These are phyloP conservation scores for Blyttiomyces sp. DNA, from an alignment of 371 early-diverging fungal species.

Conservation along the genomic window DNA sequence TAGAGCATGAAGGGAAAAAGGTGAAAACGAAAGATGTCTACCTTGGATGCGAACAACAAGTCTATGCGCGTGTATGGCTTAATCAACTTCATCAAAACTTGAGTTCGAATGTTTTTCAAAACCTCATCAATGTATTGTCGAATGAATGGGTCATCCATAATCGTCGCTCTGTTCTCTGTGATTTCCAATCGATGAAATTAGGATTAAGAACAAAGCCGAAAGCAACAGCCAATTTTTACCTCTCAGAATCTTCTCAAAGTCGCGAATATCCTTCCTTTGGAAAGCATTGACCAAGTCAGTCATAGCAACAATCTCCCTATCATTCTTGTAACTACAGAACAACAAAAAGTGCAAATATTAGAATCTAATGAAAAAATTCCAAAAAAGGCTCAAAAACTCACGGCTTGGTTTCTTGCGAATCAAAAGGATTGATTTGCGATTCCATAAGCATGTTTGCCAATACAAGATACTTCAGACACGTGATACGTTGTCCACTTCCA, in stretches of 20 bases:
- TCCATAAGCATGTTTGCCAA: conserved; percentile 93
- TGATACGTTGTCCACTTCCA: conserved; percentile 86
- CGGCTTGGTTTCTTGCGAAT: conserved; percentile 95
- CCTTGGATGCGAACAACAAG: conserved; percentile 72
- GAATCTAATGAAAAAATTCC: neutral
- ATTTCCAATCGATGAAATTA: neutral
- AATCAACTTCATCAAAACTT: conserved; percentile 78
- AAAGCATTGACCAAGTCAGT: conserved; percentile 87
- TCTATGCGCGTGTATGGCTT: conserved; percentile 90
- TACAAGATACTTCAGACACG: conserved; percentile 91
- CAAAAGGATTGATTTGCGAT: conserved; percentile 91
- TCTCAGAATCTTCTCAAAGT: conserved; percentile 78
- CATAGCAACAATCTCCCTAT: conserved; percentile 87
- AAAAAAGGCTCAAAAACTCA: conserved; percentile 28
- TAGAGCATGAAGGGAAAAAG: neutral
- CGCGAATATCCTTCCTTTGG: conserved; percentile 80
- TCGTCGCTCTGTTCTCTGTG: conserved; percentile 63
- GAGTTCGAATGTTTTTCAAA: conserved; percentile 81
- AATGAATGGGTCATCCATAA: conserved; percentile 89
- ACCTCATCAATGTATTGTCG: conserved; percentile 86
- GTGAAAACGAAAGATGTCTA: conserved; percentile 21
- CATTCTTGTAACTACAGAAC: conserved; percentile 85
- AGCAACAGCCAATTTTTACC: conserved; percentile 22
- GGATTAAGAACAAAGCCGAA: neutral
- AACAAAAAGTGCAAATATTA: neutral